Evolutionary conservation across 305 asterid genomes (phyloP).

Genomic region (Vinca major): DNA sequence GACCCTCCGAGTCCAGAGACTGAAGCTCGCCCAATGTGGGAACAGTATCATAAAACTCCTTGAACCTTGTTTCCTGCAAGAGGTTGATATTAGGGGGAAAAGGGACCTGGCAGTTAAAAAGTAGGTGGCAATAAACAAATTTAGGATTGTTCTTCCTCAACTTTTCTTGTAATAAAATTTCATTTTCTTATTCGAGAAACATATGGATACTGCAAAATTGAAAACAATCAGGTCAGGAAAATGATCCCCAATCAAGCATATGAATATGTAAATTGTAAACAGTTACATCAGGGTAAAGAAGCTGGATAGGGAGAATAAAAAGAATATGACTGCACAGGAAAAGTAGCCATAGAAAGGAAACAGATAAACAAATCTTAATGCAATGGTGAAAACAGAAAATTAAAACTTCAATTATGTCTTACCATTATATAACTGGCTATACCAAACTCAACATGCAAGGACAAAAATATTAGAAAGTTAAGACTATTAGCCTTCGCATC

Average conservation of each 20-base stretch:
- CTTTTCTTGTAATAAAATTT: neutral
- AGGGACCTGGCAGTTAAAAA: neutral
- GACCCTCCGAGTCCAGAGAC: slow-evolving; percentile 64
- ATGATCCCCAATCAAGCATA: neutral
- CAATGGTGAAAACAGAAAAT: no score
- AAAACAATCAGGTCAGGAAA: neutral
- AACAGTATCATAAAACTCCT: slow-evolving; percentile 63
- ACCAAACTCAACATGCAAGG: no score
- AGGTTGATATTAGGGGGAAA: neutral
- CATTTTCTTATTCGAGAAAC: no score
- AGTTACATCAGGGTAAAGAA: neutral
- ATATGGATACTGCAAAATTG: no score
- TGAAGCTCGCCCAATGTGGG: slow-evolving; percentile 86
- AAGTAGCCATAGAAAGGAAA: no score
- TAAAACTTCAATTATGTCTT: no score
- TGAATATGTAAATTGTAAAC: neutral
- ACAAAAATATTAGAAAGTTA: no score
- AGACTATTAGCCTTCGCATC: no score
- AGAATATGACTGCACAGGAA: no score
- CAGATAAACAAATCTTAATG: no score
- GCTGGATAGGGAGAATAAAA: neutral
- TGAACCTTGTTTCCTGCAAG: slow-evolving; percentile 76
- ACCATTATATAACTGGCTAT: no score
- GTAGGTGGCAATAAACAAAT: neutral
- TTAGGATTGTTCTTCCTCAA: neutral